Base-by-base conservation (phyloP, 2,329 filamentous ascomycete genomes). In the Botryotinia narcissicola region DNA sequence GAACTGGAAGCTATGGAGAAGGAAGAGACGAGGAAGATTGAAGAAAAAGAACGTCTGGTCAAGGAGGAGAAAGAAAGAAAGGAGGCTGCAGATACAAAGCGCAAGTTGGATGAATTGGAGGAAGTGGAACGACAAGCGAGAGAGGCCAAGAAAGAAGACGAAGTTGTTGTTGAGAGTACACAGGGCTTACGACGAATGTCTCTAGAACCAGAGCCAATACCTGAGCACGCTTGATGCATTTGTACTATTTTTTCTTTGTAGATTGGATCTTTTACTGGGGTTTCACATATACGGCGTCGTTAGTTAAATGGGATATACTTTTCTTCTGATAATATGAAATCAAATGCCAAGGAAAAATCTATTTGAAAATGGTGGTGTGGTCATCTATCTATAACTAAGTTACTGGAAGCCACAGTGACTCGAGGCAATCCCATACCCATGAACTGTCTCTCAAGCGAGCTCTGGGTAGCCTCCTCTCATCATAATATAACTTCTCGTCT, bases 1-100 rank as follows among this genome's bases (percentile, higher is more conserved):
- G 95, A 98, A 84, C 86, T 98, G 64, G 92, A 92, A 77, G 90
- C 87, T 5, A 84, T 99, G 84, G 90, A 88, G 79, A 81, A 79
- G 71, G 83, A 86, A 73, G 85, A 83, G 66, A 84, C 86, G 75
- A 82, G 85, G 76, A 82, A 82, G 75, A 82, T 79, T 75, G 82
- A 84, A 67, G 82, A 83, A 62, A 81, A 83, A 60, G 77, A 80
- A 71, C 74, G 73, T 29, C 63, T 73, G 54, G 74, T 78, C 40
- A 78, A 67, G 51, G 79, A 80, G 66, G 78, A 77, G 66, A 78
- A 70, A 68, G 78, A 81, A 62, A 77, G 75, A 59, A 71, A 73
- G 37, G 78, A 81, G 66, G 79, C 78, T 42, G 76, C 74, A 35
- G 80, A 82, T 70, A 81, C 78, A 44, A 80, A 77, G 70, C 73